These are phyloP conservation scores for Puccinellia tenuiflora DNA, from an alignment of 176 grass and related monocot genomes.

Conservation along the genomic window DNA sequence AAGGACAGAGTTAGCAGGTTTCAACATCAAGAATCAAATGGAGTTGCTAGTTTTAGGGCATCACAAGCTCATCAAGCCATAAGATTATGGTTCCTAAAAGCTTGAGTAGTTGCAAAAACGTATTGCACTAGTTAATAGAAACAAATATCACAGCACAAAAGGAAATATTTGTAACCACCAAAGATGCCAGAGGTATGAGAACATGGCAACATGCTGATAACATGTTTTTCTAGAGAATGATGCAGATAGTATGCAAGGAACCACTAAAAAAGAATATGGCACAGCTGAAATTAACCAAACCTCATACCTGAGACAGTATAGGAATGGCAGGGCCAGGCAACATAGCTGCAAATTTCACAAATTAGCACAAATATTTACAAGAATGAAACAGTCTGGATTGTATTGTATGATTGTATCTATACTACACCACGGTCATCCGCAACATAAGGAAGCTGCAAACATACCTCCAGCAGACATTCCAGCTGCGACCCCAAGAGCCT, in stretches of 20 bases:
- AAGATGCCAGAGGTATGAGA: not conserved
- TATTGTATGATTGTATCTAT: not conserved
- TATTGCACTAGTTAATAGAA: not conserved
- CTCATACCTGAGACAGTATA: slow-evolving; percentile 84
- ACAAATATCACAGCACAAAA: not conserved
- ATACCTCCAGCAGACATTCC: slow-evolving; percentile 91
- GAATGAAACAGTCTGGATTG: not conserved
- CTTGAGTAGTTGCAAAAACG: not conserved
- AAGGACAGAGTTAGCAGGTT: not conserved
- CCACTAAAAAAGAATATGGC: not conserved
- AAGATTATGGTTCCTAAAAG: not conserved
- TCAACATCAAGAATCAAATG: not conserved
- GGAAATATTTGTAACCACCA: not conserved
- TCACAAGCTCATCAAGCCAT: not conserved
- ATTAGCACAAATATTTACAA: not conserved
- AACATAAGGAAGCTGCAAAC: not conserved
- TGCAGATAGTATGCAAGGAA: not conserved
- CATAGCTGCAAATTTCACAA: slow-evolving; percentile 53
- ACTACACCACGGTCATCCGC: not conserved
- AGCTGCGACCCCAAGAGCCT: slow-evolving; percentile 79
- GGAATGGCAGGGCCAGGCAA: slow-evolving; percentile 91
- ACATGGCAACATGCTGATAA: not conserved
- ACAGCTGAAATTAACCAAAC: not conserved
- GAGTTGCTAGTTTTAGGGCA: not conserved
- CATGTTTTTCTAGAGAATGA: not conserved